Base-by-base conservation (phyloP, 164 flowering plant species). In the Buxus sempervirens region DNA sequence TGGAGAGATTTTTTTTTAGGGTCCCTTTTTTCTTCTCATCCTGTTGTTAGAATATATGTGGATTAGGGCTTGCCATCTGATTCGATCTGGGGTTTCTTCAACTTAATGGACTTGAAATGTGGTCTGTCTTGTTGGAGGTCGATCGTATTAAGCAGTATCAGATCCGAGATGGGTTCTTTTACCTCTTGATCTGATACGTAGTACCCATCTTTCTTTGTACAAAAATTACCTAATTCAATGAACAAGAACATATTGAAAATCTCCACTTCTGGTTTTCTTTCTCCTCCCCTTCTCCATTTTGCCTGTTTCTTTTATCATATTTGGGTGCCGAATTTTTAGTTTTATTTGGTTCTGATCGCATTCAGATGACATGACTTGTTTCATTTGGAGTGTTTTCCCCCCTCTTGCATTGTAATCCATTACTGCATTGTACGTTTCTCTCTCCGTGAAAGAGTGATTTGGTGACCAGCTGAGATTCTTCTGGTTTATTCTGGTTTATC, bases 31-130 rank as follows among this genome's bases (percentile, higher is more conserved):
- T 21, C 10, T 57, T 21, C 60, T 21, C 14, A 9, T 14, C 14
- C 7, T n/a, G 9, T 73, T 76, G 59, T 45, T 79, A 72, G 75
- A 70, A 51, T 73, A 68, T 67, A 36, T 62, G 74, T 77, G 64
- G 58, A 60, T 32, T 7, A 42, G 62, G 58, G 68, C 42, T 25
- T 70, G 45, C 62, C 68, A 19, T 23, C 25, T 14, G 15, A 14
- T 70, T 70, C n/a, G n/a, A n/a, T n/a, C n/a, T n/a, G n/a, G n/a
- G 59, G 53, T 66, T 51, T 68, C 73, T 74, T 76, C 76, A 66
- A 66, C 79, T 71, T 55, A 66, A 76, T 69, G 76, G 72, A 69
- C 70, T 59, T 76, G n/a, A 32, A 55, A 58, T 72, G 14, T 65
- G 58, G 68, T 75, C 76, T 76, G 71, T 68, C 48, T 64, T 72